Evolutionary conservation across 306 rosid species (phyloP), one percentile per base, ranked within the genome.

Genomic region (Acacia confusa): DNA sequence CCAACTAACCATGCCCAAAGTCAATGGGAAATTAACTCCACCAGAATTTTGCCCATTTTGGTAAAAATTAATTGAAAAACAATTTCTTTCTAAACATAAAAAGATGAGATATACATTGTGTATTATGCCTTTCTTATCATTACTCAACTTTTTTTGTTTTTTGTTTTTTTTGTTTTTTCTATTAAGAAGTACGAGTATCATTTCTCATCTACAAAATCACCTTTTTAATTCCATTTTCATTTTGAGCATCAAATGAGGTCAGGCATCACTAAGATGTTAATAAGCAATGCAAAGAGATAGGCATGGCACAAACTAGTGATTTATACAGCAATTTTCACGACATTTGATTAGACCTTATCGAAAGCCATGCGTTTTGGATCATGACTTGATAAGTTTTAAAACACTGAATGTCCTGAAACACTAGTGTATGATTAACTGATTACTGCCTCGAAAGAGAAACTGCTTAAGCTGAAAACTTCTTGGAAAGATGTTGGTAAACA

Each of bases 381-480:
- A 10, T 75, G 34, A 57, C 34, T 77, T 63, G 27, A 19, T 41
- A 22, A 75, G 38, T 73, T 69, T 47, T 44, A 11, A 72, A 76
- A 72, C 43, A 75, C 57, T 68, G 17, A 55, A 74, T 50, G 72
- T 28, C 77, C 63, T 25, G 57, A 71, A 76, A 69, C 52, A 74
- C n/a, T 63, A 75, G 27, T 77, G 2, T 75, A 53, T 36, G 16
- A 81, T 60, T 69, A 79, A 64, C 13, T 60, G 36, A 72, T 60
- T 73, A 78, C 64, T 67, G 76, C 47, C 60, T 50, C 36, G 63
- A 25, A 78, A 70, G 60, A 88, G 36, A 81, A 77, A 50, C 57
- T 41, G 25, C 77, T 55, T 9, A n/a, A 81, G 66, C 50, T 24
- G 71, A 55, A 75, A 78, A 82, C 58, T 45, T 64, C 57, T 12